Evolutionary conservation across 1,284 basidiomycete genomes (phyloP).

Genomic region (Moesziomyces sp.): DNA sequence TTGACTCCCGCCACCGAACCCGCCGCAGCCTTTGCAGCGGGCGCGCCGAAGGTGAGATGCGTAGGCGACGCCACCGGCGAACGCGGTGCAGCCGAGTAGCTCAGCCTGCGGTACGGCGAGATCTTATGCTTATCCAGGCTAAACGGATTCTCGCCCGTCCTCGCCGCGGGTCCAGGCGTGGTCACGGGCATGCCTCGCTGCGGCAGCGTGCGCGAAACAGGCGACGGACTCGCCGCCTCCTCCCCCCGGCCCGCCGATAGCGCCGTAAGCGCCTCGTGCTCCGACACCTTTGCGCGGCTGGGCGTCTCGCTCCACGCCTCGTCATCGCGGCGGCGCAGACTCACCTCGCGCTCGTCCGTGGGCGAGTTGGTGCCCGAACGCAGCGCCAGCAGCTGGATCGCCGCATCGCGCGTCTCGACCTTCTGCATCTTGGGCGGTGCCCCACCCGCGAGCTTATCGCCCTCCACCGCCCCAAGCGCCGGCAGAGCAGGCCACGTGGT

Average conservation of each 20-base stretch:
- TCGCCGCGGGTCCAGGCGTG: constrained; percentile 24
- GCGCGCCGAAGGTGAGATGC: constrained; percentile 20
- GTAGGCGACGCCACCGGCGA: constrained; percentile 30
- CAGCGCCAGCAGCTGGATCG: constrained; percentile 45
- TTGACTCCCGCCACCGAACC: constrained; percentile 17
- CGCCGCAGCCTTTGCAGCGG: constrained; percentile 20
- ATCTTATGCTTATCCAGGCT: constrained; percentile 62
- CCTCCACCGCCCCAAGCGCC: constrained; percentile 18
- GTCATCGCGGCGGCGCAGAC: constrained; percentile 21
- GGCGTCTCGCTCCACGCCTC: constrained; percentile 43
- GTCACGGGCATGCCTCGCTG: constrained; percentile 27
- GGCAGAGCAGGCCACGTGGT: constrained; percentile 33
- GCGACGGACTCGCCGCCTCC: constrained; percentile 33
- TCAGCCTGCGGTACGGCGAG: constrained; percentile 46
- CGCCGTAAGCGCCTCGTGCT: constrained; percentile 42
- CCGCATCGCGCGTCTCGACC: constrained; percentile 43
- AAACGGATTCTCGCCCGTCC: constrained; percentile 52
- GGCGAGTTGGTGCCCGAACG: constrained; percentile 47
- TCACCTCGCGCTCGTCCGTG: constrained; percentile 36
- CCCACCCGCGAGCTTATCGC: background rate
- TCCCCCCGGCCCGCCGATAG: constrained; percentile 22
- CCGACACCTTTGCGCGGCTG: constrained; percentile 22
- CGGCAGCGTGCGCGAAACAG: constrained; percentile 29
- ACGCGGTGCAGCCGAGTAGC: constrained; percentile 36
- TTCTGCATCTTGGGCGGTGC: constrained; percentile 26